phyloP scores from a whole-genome alignment of 1,284 basidiomycete species.

The Ustilago sp. region DNA sequence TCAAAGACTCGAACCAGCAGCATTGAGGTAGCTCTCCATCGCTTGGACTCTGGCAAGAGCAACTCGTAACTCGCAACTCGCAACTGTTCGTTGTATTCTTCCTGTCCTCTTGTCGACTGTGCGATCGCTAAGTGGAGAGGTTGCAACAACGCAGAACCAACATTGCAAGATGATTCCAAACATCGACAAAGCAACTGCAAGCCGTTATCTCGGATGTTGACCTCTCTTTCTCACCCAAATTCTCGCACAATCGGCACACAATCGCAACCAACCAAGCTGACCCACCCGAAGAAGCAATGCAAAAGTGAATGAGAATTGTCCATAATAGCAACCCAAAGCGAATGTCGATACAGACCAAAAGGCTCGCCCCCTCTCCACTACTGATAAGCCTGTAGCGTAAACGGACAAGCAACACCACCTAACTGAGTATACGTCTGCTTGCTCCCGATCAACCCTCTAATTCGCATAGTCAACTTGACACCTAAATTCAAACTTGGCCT shows the following conservation, averaged over 20 bases:
- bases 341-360: no score
- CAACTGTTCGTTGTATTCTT: no score
- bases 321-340: not conserved
- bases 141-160: no score
- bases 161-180: no score
- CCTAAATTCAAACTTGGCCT: slow-evolving; percentile 52
- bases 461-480: slow-evolving; percentile 47
- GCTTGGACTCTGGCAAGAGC: no score
- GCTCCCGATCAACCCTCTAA: slow-evolving; percentile 50
- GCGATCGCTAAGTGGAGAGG: no score
- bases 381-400: slow-evolving; percentile 43
- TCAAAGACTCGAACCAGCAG: slow-evolving; percentile 22
- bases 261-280: not conserved
- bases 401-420: slow-evolving; percentile 46
- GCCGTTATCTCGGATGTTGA: no score
- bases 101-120: no score
- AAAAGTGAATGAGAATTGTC: slow-evolving; percentile 14
- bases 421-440: slow-evolving; percentile 53
- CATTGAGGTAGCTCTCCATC: no score
- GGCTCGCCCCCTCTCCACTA: not conserved
- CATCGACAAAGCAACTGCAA: no score
- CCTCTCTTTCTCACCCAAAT: not conserved
- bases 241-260: not conserved
- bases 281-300: not conserved
- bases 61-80: no score